Percentiles rank a stretch among this genome's conserved stretches.
Conservation (phyloP, 1,284 basidiomycete species). For the Boletus austroedulis region DNA sequence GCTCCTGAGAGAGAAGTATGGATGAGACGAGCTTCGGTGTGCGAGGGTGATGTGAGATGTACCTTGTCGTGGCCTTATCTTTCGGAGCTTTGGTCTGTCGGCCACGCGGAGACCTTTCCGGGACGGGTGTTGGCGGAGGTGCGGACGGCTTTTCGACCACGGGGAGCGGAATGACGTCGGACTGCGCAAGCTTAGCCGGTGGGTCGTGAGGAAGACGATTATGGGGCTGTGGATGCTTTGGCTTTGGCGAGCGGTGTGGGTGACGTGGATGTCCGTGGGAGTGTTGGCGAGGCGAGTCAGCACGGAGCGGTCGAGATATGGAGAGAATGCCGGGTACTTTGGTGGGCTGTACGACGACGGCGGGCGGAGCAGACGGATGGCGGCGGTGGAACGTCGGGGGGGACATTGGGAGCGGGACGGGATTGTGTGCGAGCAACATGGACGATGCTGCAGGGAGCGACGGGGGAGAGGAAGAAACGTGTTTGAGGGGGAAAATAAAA, state of each 20-base stretch:
- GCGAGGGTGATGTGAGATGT: constrained; percentile 13
- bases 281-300: constrained; percentile 34
- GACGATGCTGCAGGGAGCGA: constrained; percentile 28
- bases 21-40: constrained; percentile 5
- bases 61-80: constrained; percentile 35
- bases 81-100: constrained; percentile 30
- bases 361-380: constrained; percentile 64
- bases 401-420: constrained; percentile 40
- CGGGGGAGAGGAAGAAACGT: constrained; percentile 18
- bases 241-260: constrained; percentile 39
- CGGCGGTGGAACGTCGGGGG: constrained; percentile 48
- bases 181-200: constrained; percentile 20
- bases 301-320: constrained; percentile 56
- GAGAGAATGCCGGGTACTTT: constrained; percentile 67
- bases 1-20: constrained; percentile 40
- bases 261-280: constrained; percentile 31
- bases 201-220: constrained; percentile 21
- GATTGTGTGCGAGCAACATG: constrained; percentile 66
- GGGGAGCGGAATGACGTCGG: constrained; percentile 10
- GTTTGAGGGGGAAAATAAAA: constrained; percentile 18
- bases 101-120: constrained; percentile 31
- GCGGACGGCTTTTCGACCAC: constrained; percentile 26
- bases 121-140: constrained; percentile 17
- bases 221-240: constrained; percentile 30
- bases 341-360: constrained; percentile 65